These are phyloP conservation scores for Fusarium sp. DNA, from an alignment of 2,329 filamentous ascomycete genomes.

Conservation along the genomic window DNA sequence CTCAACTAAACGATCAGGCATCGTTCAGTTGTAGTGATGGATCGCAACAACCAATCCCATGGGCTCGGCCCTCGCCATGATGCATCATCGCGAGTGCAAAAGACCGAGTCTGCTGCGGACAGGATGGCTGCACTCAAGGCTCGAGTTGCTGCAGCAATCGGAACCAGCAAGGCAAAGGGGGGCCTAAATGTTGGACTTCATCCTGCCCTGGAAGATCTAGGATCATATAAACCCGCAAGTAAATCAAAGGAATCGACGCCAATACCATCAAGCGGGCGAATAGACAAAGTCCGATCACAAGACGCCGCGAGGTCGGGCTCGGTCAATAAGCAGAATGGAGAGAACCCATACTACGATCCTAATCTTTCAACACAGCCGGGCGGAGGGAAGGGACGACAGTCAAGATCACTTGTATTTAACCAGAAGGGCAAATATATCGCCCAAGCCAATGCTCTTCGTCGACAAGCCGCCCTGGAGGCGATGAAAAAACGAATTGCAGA, in stretches of 20 bases:
- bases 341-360: constrained; percentile 86
- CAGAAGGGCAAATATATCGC: constrained; percentile 97
- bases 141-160: constrained; percentile 80
- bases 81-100: constrained; percentile 64
- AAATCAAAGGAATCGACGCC: constrained; percentile 52
- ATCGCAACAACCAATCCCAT: constrained; percentile 62
- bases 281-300: constrained; percentile 30
- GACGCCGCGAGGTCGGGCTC: constrained; percentile 39
- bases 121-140: constrained; percentile 82
- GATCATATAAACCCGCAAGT: constrained; percentile 58
- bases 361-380: constrained; percentile 70
- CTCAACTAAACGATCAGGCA: not conserved
- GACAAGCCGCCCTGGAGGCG: constrained; percentile 88
- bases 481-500: constrained; percentile 95
- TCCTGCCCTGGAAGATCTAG: constrained; percentile 75
- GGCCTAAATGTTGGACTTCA: constrained; percentile 82
- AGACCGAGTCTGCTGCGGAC: constrained; percentile 69
- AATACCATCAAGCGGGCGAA: constrained; percentile 26
- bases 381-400: constrained; percentile 71
- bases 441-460: constrained; percentile 88
- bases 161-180: constrained; percentile 68
- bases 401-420: constrained; percentile 87
- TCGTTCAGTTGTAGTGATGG: constrained; percentile 54
- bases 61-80: constrained; percentile 69
- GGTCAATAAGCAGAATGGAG: constrained; percentile 19